Evolutionary conservation across 768 basidiomycete genomes (phyloP), one percentile per base, ranked within the genome.

Genomic region (Mycena rosella): DNA sequence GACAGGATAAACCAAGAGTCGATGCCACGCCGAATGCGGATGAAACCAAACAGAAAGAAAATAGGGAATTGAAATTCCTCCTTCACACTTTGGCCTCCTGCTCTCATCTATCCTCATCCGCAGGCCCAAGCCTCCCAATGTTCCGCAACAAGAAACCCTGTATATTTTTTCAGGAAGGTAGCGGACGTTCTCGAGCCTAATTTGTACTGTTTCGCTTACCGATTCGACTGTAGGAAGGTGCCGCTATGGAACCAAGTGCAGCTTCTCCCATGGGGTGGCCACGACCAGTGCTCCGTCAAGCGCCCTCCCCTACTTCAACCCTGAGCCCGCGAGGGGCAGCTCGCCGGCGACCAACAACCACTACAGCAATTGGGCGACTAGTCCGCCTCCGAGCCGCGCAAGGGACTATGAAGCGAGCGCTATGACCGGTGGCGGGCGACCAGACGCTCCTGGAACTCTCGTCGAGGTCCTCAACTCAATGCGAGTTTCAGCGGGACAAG

Each of bases 401-500:
- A 42, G 38, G 26, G 48, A 24, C 6, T 55, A 29, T n/a, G 34
- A 55, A 42, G n/a, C 27, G 4, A 20, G 20, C 5, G 15, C 27
- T 24, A 10, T 2, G 44, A 47, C 56, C 27, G 13, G 10, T 24
- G 26, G 14, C n/a, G n/a, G n/a, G n/a, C n/a, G n/a, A n/a, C n/a
- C n/a, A n/a, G n/a, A n/a, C n/a, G n/a, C n/a, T n/a, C n/a, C n/a
- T n/a, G n/a, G n/a, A 26, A 54, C 34, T 29, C 61, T 59, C 14
- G 32, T 63, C n/a, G 36, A 68, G 58, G 55, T 32, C 20, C 38
- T 68, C 60, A 52, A 62, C 60, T 32, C 60, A 17, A 15, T 67
- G 15, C 54, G 66, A n/a, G 32, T 36, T 14, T 34, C 55, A 26
- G 56, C 60, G 11, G 55, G 38, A 8, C 29, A 68, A 61, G 51